Base-by-base conservation (phyloP, 768 basidiomycete genomes). In the Hygrocybe punicea region DNA sequence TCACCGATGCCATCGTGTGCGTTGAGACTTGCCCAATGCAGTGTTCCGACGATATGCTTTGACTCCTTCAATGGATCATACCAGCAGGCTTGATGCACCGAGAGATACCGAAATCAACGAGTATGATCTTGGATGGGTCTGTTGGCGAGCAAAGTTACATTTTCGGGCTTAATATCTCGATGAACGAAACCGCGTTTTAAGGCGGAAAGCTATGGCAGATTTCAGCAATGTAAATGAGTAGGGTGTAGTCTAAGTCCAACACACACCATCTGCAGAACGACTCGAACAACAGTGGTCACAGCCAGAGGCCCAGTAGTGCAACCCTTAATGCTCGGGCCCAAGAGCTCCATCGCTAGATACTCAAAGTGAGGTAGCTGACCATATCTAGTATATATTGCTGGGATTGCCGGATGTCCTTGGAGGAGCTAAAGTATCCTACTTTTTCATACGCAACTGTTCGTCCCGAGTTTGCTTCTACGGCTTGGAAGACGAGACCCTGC, bases 141-240 rank as follows among this genome's bases (percentile, higher is more conserved):
- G 13, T 45, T 3, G 47, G 37, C 8, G 9, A 40, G 19, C 19
- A n/a, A 10, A 57, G 51, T n/a, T 11, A 65, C 51, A 42, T 65
- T 61, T 2, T 57, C 62, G 0, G 59, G 57, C 29, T 65, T 61
- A 54, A 65, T 56, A 35, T 65, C 64, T 9, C 64, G 55, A 56
- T 65, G 64, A 19, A 60, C 53, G 16, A 65, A 40, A 8, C 52
- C 53, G 21, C 24, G 23, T 21, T 52, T 52, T 10, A 60, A 33
- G 29, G 59, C 59, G n/a, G 58, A 50, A 24, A 60, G 2, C 56
- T 58, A 57, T 23, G 36, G 34, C 33, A 52, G n/a, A 35, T 35
- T 2, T 52, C 34, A 52, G 8, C 34, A 52, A 29, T 42, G 40
- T 45, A 45, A 45, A 45, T 45, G 17, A 39, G 36, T 52, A 16